Conservation (phyloP, 805 yeast species). For the Dipodascopsis tothii region DNA sequence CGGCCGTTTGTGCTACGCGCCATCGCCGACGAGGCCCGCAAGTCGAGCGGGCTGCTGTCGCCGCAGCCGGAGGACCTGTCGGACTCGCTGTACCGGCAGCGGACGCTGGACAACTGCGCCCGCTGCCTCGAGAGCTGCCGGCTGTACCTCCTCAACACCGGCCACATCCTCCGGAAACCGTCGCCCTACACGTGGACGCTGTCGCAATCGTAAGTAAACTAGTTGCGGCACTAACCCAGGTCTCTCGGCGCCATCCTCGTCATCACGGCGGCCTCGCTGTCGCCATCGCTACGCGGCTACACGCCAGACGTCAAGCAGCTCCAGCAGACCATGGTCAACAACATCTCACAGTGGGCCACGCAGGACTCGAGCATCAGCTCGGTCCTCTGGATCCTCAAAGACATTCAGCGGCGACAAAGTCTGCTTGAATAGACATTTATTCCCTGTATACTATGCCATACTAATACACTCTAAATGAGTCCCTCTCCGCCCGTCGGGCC, state of each 20-base stretch:
- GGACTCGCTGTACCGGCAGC: too few relatives aligned
- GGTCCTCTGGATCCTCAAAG: slow-evolving; percentile 5
- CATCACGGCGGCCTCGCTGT: slow-evolving; percentile 3
- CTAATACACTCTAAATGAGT: too few relatives aligned
- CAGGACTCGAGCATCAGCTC: slow-evolving; percentile 3
- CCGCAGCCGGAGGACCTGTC: too few relatives aligned
- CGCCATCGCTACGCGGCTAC: background rate
- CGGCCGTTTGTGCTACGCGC: slow-evolving; percentile 6
- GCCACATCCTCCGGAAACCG: slow-evolving; percentile 2
- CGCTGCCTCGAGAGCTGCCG: slow-evolving; percentile 6
- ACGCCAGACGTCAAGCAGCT: slow-evolving; percentile 3
- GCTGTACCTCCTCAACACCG: slow-evolving; percentile 1
- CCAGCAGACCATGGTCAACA: slow-evolving; percentile 2
- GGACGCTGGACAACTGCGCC: slow-evolving; percentile 2
- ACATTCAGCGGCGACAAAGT: slow-evolving; percentile 8
- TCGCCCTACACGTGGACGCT: slow-evolving; percentile 9
- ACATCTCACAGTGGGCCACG: slow-evolving; percentile 2
- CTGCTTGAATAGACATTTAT: too few relatives aligned
- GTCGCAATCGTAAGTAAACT: too few relatives aligned
- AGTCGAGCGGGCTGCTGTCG: background rate
- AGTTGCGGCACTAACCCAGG: too few relatives aligned
- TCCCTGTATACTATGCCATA: too few relatives aligned
- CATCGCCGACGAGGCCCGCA: background rate
- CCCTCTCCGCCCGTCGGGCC: too few relatives aligned
- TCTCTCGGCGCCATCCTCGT: slow-evolving; percentile 6